A percentile compares a stretch with the other conserved stretches of the same genome.
Conservation (phyloP, 306 rosid genomes). For the Corylus americana region DNA sequence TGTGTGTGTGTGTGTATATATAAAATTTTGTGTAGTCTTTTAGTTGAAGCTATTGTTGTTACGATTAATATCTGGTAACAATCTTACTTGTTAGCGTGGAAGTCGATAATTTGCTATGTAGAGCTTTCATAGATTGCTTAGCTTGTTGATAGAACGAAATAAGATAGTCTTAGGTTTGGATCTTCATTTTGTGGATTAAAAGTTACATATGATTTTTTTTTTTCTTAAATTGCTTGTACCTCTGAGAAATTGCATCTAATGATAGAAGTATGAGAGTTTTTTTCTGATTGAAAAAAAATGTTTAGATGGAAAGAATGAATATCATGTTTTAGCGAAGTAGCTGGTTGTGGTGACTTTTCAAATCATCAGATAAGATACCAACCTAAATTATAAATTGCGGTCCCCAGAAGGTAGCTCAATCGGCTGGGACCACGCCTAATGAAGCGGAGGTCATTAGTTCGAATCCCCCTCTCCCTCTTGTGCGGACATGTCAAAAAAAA, state of each 20-base stretch:
- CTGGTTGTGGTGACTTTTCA: neutral
- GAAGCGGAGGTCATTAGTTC: no score
- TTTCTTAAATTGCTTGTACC: neutral
- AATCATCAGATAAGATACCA: neutral
- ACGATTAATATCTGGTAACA: neutral
- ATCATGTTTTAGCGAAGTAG: neutral
- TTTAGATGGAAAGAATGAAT: neutral
- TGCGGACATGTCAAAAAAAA: no score
- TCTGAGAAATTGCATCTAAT: neutral
- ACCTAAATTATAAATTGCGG: neutral
- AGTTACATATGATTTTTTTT: neutral
- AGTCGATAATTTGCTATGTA: neutral
- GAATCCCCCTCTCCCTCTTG: no score
- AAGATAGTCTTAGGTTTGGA: neutral
- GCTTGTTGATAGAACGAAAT: neutral
- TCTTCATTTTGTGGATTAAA: neutral
- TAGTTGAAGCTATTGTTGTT: neutral
- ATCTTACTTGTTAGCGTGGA: neutral
- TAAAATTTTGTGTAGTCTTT: neutral
- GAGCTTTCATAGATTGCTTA: neutral
- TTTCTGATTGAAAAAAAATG: no score
- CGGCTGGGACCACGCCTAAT: no score
- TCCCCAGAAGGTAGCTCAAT: no score
- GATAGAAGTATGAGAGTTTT: neutral
- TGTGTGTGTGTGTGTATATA: no score